Conservation (phyloP, 352 stramenopile species). For the Globisporangium parvum region DNA sequence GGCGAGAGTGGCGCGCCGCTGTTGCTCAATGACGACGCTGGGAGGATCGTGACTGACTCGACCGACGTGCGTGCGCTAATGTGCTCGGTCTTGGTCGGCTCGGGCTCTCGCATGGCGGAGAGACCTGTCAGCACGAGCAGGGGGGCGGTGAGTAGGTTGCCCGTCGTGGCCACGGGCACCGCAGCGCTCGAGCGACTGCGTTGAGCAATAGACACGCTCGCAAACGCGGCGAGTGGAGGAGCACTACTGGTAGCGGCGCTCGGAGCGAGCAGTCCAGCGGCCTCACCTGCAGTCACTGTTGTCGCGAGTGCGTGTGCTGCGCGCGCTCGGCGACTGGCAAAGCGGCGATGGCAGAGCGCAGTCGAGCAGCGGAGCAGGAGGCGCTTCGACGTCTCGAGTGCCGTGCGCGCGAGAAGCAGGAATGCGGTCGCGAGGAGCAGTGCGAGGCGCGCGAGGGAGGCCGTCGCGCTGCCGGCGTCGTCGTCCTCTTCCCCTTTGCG, state of each 20-base stretch:
- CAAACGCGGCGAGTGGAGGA: no score
- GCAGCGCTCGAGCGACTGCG: neutral
- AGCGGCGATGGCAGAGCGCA: no score
- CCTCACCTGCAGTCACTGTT: neutral
- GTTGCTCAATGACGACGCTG: slow-evolving; percentile 11
- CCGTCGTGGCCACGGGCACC: slow-evolving; percentile 2
- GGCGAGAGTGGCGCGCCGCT: slow-evolving; percentile 4
- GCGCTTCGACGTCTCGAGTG: slow-evolving; percentile 4
- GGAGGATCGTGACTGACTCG: slow-evolving; percentile 6
- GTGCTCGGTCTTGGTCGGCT: slow-evolving; percentile 2
- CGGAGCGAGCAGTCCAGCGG: no score
- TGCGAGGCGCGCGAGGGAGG: slow-evolving; percentile 8
- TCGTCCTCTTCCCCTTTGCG: no score
- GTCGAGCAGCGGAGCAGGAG: neutral
- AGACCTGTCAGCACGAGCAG: slow-evolving; percentile 11
- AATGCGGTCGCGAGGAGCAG: slow-evolving; percentile 10
- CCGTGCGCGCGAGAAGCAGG: slow-evolving; percentile 24
- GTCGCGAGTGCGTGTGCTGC: neutral
- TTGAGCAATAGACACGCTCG: neutral
- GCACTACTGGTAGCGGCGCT: no score
- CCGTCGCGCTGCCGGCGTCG: no score
- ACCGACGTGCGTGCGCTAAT: neutral
- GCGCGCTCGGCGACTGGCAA: neutral
- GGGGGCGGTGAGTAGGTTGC: slow-evolving; percentile 8
- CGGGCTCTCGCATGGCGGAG: slow-evolving; percentile 14